Evolutionary conservation across 2,329 filamentous ascomycete species (phyloP).

Genomic region (Trichoderma simmonsii): DNA sequence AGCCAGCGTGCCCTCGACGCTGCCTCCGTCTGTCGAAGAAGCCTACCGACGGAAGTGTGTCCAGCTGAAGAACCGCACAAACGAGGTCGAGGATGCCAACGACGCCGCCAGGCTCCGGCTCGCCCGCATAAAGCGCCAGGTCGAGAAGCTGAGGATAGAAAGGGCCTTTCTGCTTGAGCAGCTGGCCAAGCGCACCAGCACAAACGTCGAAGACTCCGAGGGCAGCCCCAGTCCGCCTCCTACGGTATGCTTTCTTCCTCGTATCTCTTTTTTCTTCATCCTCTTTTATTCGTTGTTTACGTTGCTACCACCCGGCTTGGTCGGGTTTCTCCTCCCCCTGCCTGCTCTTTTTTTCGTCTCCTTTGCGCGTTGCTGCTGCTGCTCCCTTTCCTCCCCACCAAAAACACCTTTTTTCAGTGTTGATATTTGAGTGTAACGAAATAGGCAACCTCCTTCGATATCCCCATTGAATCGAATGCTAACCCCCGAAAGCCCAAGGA

Average conservation of each 20-base stretch:
- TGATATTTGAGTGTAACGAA: slow-evolving; percentile 34
- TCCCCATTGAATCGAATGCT: slow-evolving; percentile 34
- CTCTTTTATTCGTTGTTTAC: neutral
- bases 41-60: slow-evolving; percentile 97
- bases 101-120: slow-evolving; percentile 78
- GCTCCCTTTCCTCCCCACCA: slow-evolving; percentile 13
- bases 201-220: slow-evolving; percentile 74
- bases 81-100: slow-evolving; percentile 89
- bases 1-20: slow-evolving; percentile 54
- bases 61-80: slow-evolving; percentile 84
- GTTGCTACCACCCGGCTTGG: neutral
- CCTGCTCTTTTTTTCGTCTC: neutral
- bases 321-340: slow-evolving; percentile 3
- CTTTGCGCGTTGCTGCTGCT: neutral
- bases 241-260: slow-evolving; percentile 52
- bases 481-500: slow-evolving; percentile 63
- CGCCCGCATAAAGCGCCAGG: slow-evolving; percentile 73
- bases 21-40: slow-evolving; percentile 88
- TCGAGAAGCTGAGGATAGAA: slow-evolving; percentile 89
- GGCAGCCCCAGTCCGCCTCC: slow-evolving; percentile 76
- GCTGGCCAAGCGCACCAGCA: slow-evolving; percentile 69
- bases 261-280: neutral
- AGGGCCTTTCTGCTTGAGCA: slow-evolving; percentile 72
- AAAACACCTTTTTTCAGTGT: slow-evolving; percentile 27
- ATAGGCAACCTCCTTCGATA: slow-evolving; percentile 33